phyloP scores from a whole-genome alignment of 345 rosid genomes.

The Citrus hindsii region DNA sequence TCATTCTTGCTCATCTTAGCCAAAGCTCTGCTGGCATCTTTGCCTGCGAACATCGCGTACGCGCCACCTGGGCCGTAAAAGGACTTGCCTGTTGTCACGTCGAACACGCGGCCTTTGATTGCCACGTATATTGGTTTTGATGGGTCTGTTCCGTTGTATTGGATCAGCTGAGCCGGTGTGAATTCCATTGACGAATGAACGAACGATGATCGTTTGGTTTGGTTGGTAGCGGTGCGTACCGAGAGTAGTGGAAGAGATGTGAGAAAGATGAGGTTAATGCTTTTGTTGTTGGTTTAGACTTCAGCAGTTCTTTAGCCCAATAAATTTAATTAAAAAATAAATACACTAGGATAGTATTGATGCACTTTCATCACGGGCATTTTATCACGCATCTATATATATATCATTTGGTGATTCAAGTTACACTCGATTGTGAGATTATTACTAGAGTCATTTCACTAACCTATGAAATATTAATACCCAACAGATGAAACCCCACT shows the following conservation, averaged over 20 bases:
- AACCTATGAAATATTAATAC: too few species aligned
- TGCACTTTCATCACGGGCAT: neutral
- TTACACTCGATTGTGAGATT: too few species aligned
- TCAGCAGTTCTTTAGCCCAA: neutral
- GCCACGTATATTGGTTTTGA: conserved; percentile 84
- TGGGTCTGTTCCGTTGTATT: conserved; percentile 64
- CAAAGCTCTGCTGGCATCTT: conserved; percentile 81
- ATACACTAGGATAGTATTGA: too few species aligned
- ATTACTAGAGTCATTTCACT: too few species aligned
- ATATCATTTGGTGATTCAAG: too few species aligned
- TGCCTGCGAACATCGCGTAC: conserved; percentile 74
- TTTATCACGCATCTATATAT: too few species aligned
- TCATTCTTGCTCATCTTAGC: conserved; percentile 96
- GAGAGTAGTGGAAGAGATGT: too few species aligned
- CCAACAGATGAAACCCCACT: too few species aligned
- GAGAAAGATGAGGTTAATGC: neutral
- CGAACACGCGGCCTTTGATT: conserved; percentile 74
- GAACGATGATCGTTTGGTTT: neutral
- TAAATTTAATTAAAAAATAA: neutral
- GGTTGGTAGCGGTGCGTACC: neutral
- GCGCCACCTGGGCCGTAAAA: conserved; percentile 78
- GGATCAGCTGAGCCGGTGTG: conserved; percentile 57
- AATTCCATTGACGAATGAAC: conserved; percentile 50
- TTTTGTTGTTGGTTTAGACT: neutral
- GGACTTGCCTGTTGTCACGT: conserved; percentile 68